Base-by-base conservation (phyloP, 2,329 filamentous ascomycete genomes). In the Colletotrichum godetiae region DNA sequence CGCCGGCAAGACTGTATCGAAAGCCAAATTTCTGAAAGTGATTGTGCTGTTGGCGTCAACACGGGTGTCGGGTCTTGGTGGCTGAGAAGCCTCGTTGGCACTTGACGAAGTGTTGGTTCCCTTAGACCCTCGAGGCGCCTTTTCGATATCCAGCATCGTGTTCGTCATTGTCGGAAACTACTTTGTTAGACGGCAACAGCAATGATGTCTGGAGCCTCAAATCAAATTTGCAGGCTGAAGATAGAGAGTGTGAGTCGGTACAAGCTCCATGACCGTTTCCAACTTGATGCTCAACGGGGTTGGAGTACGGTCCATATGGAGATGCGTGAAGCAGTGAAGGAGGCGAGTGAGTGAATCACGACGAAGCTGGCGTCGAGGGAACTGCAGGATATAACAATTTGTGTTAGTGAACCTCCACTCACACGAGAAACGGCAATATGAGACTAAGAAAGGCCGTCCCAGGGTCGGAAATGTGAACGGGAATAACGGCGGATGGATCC, bases 11-110 rank as follows among this genome's bases (percentile, higher is more conserved):
- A 74, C 61, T 24, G 82, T 85, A 24, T 81, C 77, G 72, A 86
- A 86, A 19, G 83, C 82, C 6, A 88, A 79, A 74, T 87, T 86
- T 4, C 82, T 77, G 64, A 82, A 79, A 11, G 80, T 79, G 69
- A 87, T 84, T 27, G 79, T 77, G 10, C 76, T 78, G 49, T 53
- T 56, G 58, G 37, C 31, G 29, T 64, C 63, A 15, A 74, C 58
- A 29, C 33, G 22, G 27, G 60, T 7, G 49, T 13, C 15, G 6
- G 6, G 15, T 49, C 49, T 27, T 27, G 31, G 22, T 31, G 13
- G 29, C 10, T 12, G 49, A 29, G 33, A 42, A 27, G 35, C 27
- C 46, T 55, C 46, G 13, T 61, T n/a, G 15, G 31, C 56, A 29
- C 7, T 56, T 15, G 29, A 42, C 6, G 27, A 53, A 4, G 19